Conservation (phyloP, 495 filamentous ascomycete genomes). For the Aspergillus hancockii region DNA sequence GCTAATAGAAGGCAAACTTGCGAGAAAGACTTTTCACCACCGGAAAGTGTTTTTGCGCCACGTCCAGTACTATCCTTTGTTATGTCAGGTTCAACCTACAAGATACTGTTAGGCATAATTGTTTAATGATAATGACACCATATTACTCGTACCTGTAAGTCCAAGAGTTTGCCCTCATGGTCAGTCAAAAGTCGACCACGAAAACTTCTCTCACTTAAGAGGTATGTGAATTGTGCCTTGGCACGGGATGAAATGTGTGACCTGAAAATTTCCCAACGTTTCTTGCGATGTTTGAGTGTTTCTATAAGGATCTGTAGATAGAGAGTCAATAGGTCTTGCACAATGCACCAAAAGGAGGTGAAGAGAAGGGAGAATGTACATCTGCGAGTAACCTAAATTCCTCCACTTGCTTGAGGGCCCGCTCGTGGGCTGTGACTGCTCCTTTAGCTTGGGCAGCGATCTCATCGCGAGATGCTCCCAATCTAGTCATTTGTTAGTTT, state of each 20-base stretch:
- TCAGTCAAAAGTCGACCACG: constrained; percentile 77
- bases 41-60: constrained; percentile 86
- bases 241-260: constrained; percentile 79
- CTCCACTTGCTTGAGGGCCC: constrained; percentile 46
- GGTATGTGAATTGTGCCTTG: constrained; percentile 80
- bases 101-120: background rate
- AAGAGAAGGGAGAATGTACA: constrained; percentile 28
- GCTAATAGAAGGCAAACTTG: constrained; percentile 90
- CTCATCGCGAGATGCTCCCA: constrained; percentile 69
- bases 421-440: constrained; percentile 42
- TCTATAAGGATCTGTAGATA: constrained; percentile 54
- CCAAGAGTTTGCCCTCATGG: constrained; percentile 69
- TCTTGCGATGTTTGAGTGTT: constrained; percentile 67
- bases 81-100: constrained; percentile 74
- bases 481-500: constrained; percentile 31
- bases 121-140: background rate
- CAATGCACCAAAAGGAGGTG: background rate
- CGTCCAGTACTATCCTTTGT: constrained; percentile 68
- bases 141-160: constrained; percentile 62
- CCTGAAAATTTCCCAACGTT: constrained; percentile 80
- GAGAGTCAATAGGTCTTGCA: background rate
- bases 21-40: constrained; percentile 96
- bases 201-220: constrained; percentile 86
- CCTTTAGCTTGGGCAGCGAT: constrained; percentile 54
- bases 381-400: constrained; percentile 55